Conservation (phyloP, 768 basidiomycete genomes). For the Lentinula detonsa region DNA sequence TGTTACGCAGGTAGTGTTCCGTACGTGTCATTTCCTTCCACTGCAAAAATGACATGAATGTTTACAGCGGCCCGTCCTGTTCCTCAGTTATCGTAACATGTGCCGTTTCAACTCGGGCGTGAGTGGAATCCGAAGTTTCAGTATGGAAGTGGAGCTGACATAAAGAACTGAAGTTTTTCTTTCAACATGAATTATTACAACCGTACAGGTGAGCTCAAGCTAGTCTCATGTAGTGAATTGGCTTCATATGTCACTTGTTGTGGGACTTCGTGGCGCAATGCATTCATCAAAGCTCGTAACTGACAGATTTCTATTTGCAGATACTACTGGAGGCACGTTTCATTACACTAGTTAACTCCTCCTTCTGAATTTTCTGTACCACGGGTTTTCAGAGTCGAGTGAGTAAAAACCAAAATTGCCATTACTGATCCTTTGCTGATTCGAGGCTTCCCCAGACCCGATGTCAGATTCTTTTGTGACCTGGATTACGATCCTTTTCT, state of each 20-base stretch:
- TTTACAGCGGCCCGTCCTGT: not conserved
- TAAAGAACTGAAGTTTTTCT: constrained; percentile 60
- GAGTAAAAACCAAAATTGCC: constrained; percentile 19
- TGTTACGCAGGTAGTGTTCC: constrained; percentile 56
- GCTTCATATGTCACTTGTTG: not conserved
- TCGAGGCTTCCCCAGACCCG: constrained; percentile 41
- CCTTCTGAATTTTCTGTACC: not conserved
- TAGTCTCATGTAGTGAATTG: not conserved
- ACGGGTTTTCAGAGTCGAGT: constrained; percentile 59
- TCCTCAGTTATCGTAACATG: constrained; percentile 81
- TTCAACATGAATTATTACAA: constrained; percentile 68
- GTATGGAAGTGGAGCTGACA: constrained; percentile 9
- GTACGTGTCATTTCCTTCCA: constrained; percentile 32
- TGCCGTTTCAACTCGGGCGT: constrained; percentile 93
- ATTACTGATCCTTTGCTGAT: not conserved
- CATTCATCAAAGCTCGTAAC: not conserved
- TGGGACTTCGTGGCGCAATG: not conserved
- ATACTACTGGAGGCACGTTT: constrained; percentile 71
- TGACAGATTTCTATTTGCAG: not conserved
- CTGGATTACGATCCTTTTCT: constrained; percentile 57
- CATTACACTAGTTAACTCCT: not conserved
- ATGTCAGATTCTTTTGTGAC: constrained; percentile 61
- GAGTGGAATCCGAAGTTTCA: constrained; percentile 18
- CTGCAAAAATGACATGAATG: not conserved
- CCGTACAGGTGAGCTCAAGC: constrained; percentile 39